phyloP scores from a whole-genome alignment of 495 filamentous ascomycete species.

The Talaromyces adpressus region DNA sequence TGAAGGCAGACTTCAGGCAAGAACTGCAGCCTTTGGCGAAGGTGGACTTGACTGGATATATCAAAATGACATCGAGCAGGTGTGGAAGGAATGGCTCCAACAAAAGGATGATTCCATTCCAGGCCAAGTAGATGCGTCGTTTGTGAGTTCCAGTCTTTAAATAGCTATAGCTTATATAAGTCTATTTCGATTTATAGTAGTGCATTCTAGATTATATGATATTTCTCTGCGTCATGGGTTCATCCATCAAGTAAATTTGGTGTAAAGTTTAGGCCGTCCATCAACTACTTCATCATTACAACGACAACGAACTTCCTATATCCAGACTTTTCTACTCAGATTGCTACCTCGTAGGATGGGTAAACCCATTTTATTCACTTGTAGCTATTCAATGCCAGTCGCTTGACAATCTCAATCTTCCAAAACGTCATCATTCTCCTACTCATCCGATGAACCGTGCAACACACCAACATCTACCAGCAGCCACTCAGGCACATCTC shows the following conservation, averaged over 20 bases:
- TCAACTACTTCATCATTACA: neutral
- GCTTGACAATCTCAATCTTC: too few relatives aligned
- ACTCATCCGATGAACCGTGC: too few relatives aligned
- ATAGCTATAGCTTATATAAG: neutral
- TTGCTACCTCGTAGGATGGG: too few relatives aligned
- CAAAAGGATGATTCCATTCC: neutral
- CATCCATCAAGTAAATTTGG: too few relatives aligned
- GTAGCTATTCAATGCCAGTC: too few relatives aligned
- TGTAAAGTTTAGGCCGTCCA: neutral
- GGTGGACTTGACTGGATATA: conserved; percentile 31
- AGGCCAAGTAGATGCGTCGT: neutral
- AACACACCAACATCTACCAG: too few relatives aligned
- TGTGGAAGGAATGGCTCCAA: conserved; percentile 24
- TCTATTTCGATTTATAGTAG: neutral
- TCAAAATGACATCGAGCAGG: conserved; percentile 33
- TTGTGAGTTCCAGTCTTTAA: neutral
- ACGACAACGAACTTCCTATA: neutral
- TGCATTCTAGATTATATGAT: neutral
- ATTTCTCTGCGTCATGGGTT: too few relatives aligned
- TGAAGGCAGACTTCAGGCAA: conserved; percentile 9
- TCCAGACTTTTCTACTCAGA: too few relatives aligned
- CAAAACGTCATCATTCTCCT: neutral
- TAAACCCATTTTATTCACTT: too few relatives aligned
- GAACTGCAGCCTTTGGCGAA: conserved; percentile 14
- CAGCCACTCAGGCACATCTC: too few relatives aligned